Base-by-base conservation (phyloP, 495 filamentous ascomycete species). In the Arthonia radiata region DNA sequence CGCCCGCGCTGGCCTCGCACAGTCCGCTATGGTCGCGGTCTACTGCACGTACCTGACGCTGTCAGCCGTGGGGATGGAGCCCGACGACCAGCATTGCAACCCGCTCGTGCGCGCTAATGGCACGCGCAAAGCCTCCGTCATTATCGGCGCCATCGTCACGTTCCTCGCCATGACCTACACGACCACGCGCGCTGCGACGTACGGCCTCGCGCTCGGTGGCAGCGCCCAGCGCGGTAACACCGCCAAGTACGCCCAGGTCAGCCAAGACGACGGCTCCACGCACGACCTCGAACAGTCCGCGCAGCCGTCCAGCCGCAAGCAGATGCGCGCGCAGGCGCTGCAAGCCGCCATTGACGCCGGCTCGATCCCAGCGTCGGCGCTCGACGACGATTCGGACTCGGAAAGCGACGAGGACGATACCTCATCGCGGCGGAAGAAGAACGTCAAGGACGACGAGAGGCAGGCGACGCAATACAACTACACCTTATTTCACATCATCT, bases 11-110 rank as follows among this genome's bases (percentile, higher is more conserved):
- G 86, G 86, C 25, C 59, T 97, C 34, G 83, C 86, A 7, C 89
- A 97, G 47, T 78, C 82, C 27, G 86, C 86, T 33, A 94, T 94
- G 71, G 86, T 97, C 17, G 78, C 83, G 1, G 62, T 90, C 30
- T 97, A 97, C 57, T 94, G 86, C 62, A 91, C 86, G 25, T 97
- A 97, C 44, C 66, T 97, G 24, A 97, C 86, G 39, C 78, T 97
- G 70, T 92, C 81, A 3, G 89, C 86, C 28, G 89, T 97, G 2
- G 83, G 76, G 30, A 94, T 97, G 86, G 83, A 97, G 40, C 86
- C 86, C 3, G 86, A 97, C 52, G 81, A 93, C 49, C 65, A 69
- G 31, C 61, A 75, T 27, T 97, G 86, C 64, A 97, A 97, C 53
- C 86, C 86, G 3, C 53, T 94, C 26, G 57, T 91, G 27, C 74